Percentiles rank a stretch among this genome's conserved stretches.
These are phyloP conservation scores for Malus hybrid DNA, from an alignment of 331 rosid species.

Conservation along the genomic window DNA sequence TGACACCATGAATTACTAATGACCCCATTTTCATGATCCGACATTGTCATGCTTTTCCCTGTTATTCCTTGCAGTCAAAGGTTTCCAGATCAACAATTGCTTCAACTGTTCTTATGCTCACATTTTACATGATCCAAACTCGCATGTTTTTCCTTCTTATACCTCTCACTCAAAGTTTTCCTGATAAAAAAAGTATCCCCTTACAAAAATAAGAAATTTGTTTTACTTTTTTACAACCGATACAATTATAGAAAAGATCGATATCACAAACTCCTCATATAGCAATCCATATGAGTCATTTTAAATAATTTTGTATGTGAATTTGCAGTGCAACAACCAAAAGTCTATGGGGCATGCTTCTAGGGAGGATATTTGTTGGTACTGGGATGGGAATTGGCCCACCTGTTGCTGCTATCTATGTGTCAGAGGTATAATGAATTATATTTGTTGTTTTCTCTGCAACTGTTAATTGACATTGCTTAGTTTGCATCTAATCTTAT, in stretches of 20 bases:
- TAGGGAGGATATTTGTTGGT: constrained; percentile 89
- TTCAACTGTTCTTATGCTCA: neutral
- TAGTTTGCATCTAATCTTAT: constrained; percentile 13
- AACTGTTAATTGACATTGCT: neutral
- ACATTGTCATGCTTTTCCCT: neutral
- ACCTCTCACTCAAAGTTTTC: neutral
- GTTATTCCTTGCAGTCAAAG: neutral
- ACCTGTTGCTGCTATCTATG: constrained; percentile 79
- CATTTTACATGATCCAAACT: neutral
- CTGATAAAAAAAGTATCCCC: neutral
- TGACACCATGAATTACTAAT: neutral
- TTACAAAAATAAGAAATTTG: neutral
- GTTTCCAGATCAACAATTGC: neutral
- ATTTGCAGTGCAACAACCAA: constrained; percentile 74
- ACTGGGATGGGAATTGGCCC: constrained; percentile 94
- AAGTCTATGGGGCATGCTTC: constrained; percentile 81
- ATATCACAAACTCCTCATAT: neutral
- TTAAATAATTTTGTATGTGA: neutral
- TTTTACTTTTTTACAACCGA: neutral
- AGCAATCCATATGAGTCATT: neutral
- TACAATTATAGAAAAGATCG: neutral
- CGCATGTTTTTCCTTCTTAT: neutral
- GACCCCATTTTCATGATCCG: neutral
- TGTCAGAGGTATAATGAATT: constrained; percentile 62
- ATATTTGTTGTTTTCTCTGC: neutral